A percentile compares a stretch with the other conserved stretches of the same genome.
Evolutionary conservation across 257 asterid species (phyloP).

Genomic region (Solanum corneliomulleri): DNA sequence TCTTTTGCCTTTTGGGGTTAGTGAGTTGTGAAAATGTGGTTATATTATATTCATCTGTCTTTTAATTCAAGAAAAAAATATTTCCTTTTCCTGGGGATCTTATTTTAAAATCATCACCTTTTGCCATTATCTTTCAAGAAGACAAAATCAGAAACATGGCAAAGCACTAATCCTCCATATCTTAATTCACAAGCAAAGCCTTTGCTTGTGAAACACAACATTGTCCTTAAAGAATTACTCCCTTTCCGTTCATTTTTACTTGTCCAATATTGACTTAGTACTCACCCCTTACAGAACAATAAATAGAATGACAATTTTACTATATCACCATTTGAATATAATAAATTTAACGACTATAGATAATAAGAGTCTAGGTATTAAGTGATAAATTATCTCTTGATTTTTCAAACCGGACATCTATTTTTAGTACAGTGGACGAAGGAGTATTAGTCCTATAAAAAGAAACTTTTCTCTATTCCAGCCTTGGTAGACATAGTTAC

Average conservation of each 20-base stretch:
- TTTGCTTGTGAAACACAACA: not conserved
- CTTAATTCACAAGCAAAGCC: conserved; percentile 36
- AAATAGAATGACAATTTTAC: not conserved
- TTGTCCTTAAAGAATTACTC: not conserved
- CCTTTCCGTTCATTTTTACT: not conserved
- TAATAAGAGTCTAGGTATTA: not conserved
- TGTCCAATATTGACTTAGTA: not conserved
- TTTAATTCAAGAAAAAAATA: not conserved
- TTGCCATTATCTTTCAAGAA: not conserved
- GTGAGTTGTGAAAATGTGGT: not conserved
- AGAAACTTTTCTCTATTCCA: not conserved
- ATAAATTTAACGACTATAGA: not conserved
- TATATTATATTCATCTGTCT: conserved; percentile 6
- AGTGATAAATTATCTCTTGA: no score
- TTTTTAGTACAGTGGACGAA: not conserved
- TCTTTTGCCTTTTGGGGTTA: not conserved
- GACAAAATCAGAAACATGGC: conserved; percentile 1
- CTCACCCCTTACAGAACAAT: no score
- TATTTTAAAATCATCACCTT: not conserved
- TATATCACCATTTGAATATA: not conserved
- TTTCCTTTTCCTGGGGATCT: not conserved
- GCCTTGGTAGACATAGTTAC: not conserved
- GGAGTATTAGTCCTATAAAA: not conserved
- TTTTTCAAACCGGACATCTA: not conserved
- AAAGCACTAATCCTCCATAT: conserved; percentile 6